Percentiles rank a stretch among this genome's conserved stretches.
These are phyloP conservation scores for Eucalyptus erythrocorys DNA, from an alignment of 345 rosid genomes.

Conservation along the genomic window DNA sequence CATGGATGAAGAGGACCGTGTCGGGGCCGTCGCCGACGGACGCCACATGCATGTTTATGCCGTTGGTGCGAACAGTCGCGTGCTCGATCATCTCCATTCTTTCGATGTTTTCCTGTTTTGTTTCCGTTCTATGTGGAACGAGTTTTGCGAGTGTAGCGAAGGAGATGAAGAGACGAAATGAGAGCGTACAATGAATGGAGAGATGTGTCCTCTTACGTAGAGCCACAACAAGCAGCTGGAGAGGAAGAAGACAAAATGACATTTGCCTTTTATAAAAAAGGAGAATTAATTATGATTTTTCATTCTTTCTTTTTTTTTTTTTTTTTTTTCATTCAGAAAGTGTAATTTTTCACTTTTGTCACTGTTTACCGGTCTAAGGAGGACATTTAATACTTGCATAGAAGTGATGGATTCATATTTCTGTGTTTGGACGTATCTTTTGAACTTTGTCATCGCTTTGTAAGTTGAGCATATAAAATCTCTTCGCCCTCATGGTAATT, in stretches of 20 bases:
- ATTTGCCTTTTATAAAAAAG: neutral
- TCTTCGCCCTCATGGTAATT: neutral
- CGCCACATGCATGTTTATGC: constrained; percentile 22
- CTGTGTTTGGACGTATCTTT: neutral
- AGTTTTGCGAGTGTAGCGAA: neutral
- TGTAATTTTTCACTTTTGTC: neutral
- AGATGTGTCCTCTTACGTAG: neutral
- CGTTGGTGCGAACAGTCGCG: constrained; percentile 7
- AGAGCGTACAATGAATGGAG: neutral
- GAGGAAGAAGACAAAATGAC: neutral
- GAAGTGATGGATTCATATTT: neutral
- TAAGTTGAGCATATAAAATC: too few relatives aligned
- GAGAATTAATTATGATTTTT: neutral
- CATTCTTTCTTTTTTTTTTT: neutral
- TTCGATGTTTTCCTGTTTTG: neutral
- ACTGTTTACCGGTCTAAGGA: neutral
- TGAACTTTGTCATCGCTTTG: neutral
- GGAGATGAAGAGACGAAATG: neutral
- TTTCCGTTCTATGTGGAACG: neutral
- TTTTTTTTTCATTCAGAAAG: neutral
- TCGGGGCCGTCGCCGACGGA: constrained; percentile 10
- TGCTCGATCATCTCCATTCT: constrained; percentile 20
- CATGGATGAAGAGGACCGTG: constrained; percentile 13
- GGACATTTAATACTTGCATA: neutral
- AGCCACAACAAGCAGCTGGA: neutral